Conservation (phyloP, 192 early-diverging fungal species). For the Backusella australiensis region DNA sequence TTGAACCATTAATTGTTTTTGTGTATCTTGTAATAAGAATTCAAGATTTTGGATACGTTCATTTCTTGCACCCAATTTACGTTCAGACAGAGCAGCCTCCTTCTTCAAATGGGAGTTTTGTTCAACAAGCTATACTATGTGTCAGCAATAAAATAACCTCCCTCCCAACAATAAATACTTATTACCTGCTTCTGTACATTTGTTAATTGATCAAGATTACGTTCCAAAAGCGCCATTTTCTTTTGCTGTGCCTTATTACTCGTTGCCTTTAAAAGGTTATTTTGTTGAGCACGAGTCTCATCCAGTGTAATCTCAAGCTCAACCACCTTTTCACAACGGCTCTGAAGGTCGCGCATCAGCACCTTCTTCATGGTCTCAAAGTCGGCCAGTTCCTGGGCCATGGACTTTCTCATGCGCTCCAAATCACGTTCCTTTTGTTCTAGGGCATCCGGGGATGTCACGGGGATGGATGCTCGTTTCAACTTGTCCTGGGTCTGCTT, state of each 20-base stretch:
- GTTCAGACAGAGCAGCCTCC: slow-evolving; percentile 81
- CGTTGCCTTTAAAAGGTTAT: slow-evolving; percentile 76
- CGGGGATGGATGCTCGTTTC: slow-evolving; percentile 24
- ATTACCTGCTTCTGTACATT: slow-evolving; percentile 83
- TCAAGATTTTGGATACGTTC: slow-evolving; percentile 94
- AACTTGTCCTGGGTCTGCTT: slow-evolving; percentile 59
- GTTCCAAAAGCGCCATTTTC: slow-evolving; percentile 95
- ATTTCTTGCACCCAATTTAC: slow-evolving; percentile 88
- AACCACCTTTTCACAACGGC: slow-evolving; percentile 96
- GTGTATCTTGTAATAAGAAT: slow-evolving; percentile 73
- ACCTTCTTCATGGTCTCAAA: slow-evolving; percentile 99
- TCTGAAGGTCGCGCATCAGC: slow-evolving; percentile 95
- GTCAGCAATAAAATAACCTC: background rate
- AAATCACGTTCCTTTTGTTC: slow-evolving; percentile 69
- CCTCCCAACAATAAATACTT: background rate
- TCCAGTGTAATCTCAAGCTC: slow-evolving; percentile 96
- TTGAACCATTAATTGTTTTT: slow-evolving; percentile 75
- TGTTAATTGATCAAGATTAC: slow-evolving; percentile 95
- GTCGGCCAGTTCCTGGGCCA: slow-evolving; percentile 64
- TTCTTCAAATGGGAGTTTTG: slow-evolving; percentile 96
- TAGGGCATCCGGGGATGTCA: background rate
- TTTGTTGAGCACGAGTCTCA: slow-evolving; percentile 89
- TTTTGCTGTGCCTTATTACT: slow-evolving; percentile 83
- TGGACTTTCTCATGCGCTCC: slow-evolving; percentile 63
- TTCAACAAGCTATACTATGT: slow-evolving; percentile 69